These are phyloP conservation scores for Marsdenia floribunda DNA, from an alignment of 257 asterid species.

Conservation along the genomic window DNA sequence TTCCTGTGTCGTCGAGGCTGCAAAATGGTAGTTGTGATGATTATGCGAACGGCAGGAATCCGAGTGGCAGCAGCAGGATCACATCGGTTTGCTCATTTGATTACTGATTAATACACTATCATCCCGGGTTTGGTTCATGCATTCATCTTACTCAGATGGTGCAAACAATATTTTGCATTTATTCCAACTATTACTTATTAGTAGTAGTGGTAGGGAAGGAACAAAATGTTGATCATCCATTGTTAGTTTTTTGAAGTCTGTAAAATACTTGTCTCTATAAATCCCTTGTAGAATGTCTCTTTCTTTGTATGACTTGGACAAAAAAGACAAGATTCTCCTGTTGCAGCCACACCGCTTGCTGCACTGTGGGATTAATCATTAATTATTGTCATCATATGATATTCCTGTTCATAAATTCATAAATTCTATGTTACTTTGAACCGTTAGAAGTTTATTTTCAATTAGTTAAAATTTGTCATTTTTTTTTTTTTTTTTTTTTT, in stretches of 20 bases:
- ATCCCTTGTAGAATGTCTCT: not conserved
- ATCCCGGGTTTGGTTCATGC: not conserved
- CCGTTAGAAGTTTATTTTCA: no score
- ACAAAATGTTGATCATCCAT: not conserved
- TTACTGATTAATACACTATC: conserved; percentile 22
- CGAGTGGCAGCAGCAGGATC: conserved; percentile 33
- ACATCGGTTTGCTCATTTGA: conserved; percentile 56
- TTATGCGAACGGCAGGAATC: conserved; percentile 31
- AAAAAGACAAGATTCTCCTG: no score
- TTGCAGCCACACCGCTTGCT: no score
- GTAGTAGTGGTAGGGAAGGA: not conserved
- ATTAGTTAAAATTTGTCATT: no score
- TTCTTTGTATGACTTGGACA: no score
- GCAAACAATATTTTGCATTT: conserved; percentile 5
- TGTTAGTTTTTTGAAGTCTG: not conserved
- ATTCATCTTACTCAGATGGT: not conserved
- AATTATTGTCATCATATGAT: no score
- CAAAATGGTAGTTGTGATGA: conserved; percentile 43
- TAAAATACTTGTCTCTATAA: not conserved
- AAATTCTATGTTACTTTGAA: no score
- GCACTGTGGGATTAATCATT: no score
- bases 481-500: no score
- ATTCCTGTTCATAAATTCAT: no score
- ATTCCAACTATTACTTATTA: conserved; percentile 2
- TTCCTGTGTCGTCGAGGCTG: conserved; percentile 38